Evolutionary conservation across 2,329 filamentous ascomycete species (phyloP).

Genomic region (Cladosporium phlei): DNA sequence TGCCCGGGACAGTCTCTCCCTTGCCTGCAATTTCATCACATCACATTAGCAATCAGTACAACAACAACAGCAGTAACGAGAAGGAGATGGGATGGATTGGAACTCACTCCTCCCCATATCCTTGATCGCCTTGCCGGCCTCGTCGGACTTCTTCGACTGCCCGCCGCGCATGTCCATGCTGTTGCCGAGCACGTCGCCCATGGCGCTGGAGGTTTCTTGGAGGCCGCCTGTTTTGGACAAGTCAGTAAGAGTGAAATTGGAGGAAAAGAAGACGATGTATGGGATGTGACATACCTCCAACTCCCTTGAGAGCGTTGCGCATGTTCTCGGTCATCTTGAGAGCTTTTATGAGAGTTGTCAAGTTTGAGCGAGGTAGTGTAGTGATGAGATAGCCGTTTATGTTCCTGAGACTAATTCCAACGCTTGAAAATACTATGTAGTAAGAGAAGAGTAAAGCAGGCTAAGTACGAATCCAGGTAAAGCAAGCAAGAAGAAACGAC

Average conservation of each 20-base stretch:
- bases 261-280: neutral
- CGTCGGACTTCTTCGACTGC: conserved; percentile 27
- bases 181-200: conserved; percentile 25
- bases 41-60: neutral
- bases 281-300: conserved; percentile 23
- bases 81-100: too few species aligned
- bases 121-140: conserved; percentile 22
- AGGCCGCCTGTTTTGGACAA: conserved; percentile 21
- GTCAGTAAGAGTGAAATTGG: neutral
- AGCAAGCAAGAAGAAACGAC: too few species aligned
- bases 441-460: too few species aligned
- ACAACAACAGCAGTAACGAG: too few species aligned
- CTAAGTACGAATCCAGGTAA: too few species aligned
- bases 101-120: conserved; percentile 22
- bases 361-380: neutral
- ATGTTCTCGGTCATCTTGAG: conserved; percentile 22
- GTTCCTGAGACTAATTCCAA: too few species aligned
- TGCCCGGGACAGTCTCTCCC: conserved; percentile 24
- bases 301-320: conserved; percentile 28
- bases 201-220: conserved; percentile 22
- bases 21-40: neutral
- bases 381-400: too few species aligned
- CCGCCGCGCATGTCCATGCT: conserved; percentile 22
- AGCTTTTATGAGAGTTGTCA: neutral
- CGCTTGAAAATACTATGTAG: too few species aligned